Percentiles rank a stretch among this genome's conserved stretches.
Evolutionary conservation across 441 rosid species (phyloP).

Genomic region (Adansonia gregorii): DNA sequence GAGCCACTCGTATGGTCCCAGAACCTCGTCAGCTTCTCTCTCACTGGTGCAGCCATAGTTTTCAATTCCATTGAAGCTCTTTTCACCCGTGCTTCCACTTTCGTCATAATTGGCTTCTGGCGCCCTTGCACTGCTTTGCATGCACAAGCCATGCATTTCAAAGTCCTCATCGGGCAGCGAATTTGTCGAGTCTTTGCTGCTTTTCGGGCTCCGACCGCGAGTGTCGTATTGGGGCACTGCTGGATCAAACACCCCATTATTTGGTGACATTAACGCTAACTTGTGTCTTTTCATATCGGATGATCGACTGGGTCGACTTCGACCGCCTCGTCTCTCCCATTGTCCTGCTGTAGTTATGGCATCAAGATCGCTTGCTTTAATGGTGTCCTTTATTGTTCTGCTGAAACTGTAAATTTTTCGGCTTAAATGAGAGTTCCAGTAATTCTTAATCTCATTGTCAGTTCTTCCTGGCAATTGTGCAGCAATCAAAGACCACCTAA

Average conservation of each 20-base stretch:
- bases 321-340: constrained; percentile 39
- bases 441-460: constrained; percentile 91
- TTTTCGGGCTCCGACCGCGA: not conserved
- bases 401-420: constrained; percentile 59
- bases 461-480: constrained; percentile 82
- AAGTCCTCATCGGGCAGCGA: not conserved
- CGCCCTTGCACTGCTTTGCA: constrained; percentile 20
- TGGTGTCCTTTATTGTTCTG: constrained; percentile 13
- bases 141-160: constrained; percentile 26
- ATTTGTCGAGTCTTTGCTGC: not conserved
- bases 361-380: constrained; percentile 20
- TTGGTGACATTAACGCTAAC: constrained; percentile 31
- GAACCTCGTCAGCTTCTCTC: constrained; percentile 35
- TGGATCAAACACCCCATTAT: constrained; percentile 10
- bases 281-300: constrained; percentile 53
- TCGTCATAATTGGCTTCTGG: not conserved
- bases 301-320: constrained; percentile 50
- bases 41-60: constrained; percentile 5
- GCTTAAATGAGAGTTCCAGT: constrained; percentile 90
- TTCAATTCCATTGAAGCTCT: constrained; percentile 19
- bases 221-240: not conserved
- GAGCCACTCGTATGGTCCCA: constrained; percentile 75
- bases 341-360: constrained; percentile 30
- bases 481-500: constrained; percentile 88
- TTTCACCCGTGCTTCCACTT: constrained; percentile 6